Percentiles rank a stretch among this genome's conserved stretches.
These are phyloP conservation scores for Cajanus cajan DNA, from an alignment of 306 rosid genomes.

Conservation along the genomic window DNA sequence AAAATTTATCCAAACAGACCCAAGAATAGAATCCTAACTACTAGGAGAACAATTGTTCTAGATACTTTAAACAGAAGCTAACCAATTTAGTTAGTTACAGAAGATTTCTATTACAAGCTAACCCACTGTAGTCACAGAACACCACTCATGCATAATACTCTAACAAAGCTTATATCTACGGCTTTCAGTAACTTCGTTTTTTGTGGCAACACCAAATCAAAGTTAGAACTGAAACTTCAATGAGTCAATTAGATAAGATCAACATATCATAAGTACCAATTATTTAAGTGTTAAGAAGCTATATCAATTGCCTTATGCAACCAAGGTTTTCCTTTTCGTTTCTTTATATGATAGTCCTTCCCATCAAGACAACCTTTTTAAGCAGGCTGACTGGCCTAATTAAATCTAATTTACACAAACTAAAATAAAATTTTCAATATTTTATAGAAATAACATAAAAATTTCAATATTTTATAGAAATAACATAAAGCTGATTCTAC, in stretches of 20 bases:
- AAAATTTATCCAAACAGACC: too few species aligned
- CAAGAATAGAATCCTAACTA: too few species aligned
- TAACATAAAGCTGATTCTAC: conserved; percentile 39
- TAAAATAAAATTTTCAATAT: background rate
- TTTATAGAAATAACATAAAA: background rate
- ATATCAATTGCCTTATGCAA: background rate
- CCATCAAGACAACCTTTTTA: background rate
- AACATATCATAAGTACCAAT: background rate
- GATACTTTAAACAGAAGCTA: background rate
- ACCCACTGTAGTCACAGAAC: background rate
- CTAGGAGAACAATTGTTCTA: too few species aligned
- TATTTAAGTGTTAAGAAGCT: background rate
- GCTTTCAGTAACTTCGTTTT: background rate
- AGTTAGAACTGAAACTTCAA: background rate
- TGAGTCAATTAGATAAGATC: background rate
- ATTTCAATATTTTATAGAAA: background rate
- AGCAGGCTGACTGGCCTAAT: background rate
- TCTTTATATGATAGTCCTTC: conserved; percentile 10
- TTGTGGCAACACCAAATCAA: background rate
- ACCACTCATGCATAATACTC: background rate
- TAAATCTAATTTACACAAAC: background rate
- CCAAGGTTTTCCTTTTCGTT: background rate
- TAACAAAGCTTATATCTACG: background rate
- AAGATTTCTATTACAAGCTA: background rate
- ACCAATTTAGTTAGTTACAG: background rate